Base-by-base conservation (phyloP, 78 protist species). In the Chrysochromulina tobinii region DNA sequence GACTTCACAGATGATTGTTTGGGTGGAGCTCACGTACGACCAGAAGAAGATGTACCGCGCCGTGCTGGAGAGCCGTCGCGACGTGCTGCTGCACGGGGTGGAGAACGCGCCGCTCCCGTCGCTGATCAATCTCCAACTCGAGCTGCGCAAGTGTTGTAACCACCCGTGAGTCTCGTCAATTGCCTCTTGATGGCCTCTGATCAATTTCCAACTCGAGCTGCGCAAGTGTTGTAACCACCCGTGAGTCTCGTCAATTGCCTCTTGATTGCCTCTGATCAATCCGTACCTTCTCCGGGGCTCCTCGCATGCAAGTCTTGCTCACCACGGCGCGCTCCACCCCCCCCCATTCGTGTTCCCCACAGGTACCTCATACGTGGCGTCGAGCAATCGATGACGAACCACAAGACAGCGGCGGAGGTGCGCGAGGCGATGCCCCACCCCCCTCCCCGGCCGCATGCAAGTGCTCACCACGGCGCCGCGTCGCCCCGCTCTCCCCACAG, bases 141-240 rank as follows among this genome's bases (percentile, higher is more conserved):
- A 98, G 91, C 96, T 98, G 57, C 92, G 99, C n/a, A 98, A 98
- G 93, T 91, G 96, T 81, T 97, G 99, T 95, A 98, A 97, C 91
- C 99, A 98, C 73, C 99, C 99, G 1, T 96, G 38, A 38, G 38
- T 38, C 38, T 38, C 38, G 38, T 38, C 38, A 38, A 38, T 38
- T 38, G 38, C 38, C 38, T 38, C 38, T 38, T 38, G 38, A 38
- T 38, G 0, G 12, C 23, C 79, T 25, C 88, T 97, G 48, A 66
- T 88, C 58, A 98, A 98, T 92, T 53, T 98, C 38, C 90, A 92
- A 93, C 98, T 97, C 98, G 98, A 98, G 91, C 96, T 98, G 57
- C 92, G 99, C n/a, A 98, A 98, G 93, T 91, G 96, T 81, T 97
- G 99, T 95, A 98, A 97, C 91, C 99, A 98, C 73, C 99, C 98